Percentiles rank a stretch among this genome's conserved stretches.
phyloP scores from a whole-genome alignment of 192 early-diverging fungal genomes.

The Chytriomyces sp. region DNA sequence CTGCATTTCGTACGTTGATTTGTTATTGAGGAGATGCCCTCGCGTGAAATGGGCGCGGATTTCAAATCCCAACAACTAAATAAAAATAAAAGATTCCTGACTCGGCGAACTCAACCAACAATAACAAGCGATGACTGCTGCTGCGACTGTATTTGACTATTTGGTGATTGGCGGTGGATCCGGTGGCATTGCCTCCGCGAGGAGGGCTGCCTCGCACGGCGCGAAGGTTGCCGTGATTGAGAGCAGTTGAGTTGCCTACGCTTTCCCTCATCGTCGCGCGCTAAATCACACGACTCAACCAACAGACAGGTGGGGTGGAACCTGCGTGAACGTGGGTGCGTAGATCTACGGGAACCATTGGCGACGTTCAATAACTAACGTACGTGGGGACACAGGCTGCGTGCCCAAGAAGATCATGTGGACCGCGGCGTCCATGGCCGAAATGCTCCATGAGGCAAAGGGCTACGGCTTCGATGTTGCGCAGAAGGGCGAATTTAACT shows the following conservation, averaged over 20 bases:
- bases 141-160: slow-evolving; percentile 69
- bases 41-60: too few relatives aligned
- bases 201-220: slow-evolving; percentile 89
- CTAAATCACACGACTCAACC: neutral
- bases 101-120: too few relatives aligned
- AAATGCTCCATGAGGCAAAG: slow-evolving; percentile 85
- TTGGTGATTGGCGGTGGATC: slow-evolving; percentile 95
- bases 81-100: too few relatives aligned
- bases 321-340: slow-evolving; percentile 92
- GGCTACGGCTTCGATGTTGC: slow-evolving; percentile 83
- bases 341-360: neutral
- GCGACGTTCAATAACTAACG: neutral
- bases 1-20: too few relatives aligned
- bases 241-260: slow-evolving; percentile 23
- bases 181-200: slow-evolving; percentile 87
- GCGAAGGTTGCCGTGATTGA: slow-evolving; percentile 92
- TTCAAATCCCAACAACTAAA: too few relatives aligned
- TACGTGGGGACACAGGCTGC: slow-evolving; percentile 41
- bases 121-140: slow-evolving; percentile 21
- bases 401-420: slow-evolving; percentile 85
- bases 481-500: slow-evolving; percentile 70
- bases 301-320: slow-evolving; percentile 55
- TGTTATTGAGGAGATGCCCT: too few relatives aligned
- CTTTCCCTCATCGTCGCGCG: neutral
- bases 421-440: slow-evolving; percentile 86